These are phyloP conservation scores for Ceratobasidium sp. DNA, from an alignment of 1,284 basidiomycete genomes.

Conservation along the genomic window DNA sequence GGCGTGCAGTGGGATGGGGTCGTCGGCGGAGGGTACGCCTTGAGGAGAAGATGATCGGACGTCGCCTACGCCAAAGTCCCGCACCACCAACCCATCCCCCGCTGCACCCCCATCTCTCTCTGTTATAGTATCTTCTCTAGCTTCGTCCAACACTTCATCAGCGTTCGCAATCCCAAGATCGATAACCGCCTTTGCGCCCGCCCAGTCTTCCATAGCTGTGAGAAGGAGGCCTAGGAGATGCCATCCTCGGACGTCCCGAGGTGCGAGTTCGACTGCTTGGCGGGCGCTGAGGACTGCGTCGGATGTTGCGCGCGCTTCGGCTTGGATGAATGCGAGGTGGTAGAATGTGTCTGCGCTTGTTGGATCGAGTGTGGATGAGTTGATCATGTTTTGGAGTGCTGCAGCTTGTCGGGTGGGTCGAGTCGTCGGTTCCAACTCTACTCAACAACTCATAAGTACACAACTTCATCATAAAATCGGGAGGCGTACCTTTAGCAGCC, in stretches of 20 bases:
- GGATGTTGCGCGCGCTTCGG: slow-evolving; percentile 77
- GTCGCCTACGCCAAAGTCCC: slow-evolving; percentile 47
- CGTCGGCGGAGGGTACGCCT: slow-evolving; percentile 38
- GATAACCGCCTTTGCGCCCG: slow-evolving; percentile 80
- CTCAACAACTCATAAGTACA: no score
- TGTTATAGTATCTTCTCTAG: slow-evolving; percentile 49
- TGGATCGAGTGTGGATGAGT: slow-evolving; percentile 69
- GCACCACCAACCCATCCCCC: slow-evolving; percentile 37
- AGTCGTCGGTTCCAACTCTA: slow-evolving; percentile 75
- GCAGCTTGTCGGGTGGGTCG: slow-evolving; percentile 71
- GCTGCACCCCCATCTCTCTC: slow-evolving; percentile 32
- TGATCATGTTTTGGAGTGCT: slow-evolving; percentile 71
- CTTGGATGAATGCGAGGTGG: slow-evolving; percentile 83
- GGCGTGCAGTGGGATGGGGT: slow-evolving; percentile 25
- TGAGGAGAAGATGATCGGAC: slow-evolving; percentile 29
- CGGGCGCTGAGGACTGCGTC: slow-evolving; percentile 79
- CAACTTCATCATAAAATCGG: no score
- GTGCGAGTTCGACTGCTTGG: slow-evolving; percentile 80
- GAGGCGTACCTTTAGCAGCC: slow-evolving; percentile 70
- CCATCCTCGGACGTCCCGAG: slow-evolving; percentile 85
- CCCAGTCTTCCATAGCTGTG: slow-evolving; percentile 85
- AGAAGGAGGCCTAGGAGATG: slow-evolving; percentile 90
- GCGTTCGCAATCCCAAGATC: slow-evolving; percentile 75
- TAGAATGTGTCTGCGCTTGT: slow-evolving; percentile 75
- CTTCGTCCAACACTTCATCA: slow-evolving; percentile 60